Percentiles rank a stretch among this genome's conserved stretches.
phyloP scores from a whole-genome alignment of 768 basidiomycete species.

The Filobasidium wieringae region DNA sequence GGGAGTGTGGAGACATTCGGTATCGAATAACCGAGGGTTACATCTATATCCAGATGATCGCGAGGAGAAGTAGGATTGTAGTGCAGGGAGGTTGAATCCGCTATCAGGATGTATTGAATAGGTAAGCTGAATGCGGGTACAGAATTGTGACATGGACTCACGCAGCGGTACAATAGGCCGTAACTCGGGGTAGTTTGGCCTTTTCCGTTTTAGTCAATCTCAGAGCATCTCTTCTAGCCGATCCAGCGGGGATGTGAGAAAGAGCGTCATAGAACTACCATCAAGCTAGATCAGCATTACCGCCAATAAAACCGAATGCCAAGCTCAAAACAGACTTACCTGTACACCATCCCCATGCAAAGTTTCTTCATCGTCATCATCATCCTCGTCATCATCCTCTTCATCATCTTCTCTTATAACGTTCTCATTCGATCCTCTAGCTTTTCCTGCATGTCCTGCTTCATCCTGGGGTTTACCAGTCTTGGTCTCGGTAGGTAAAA shows the following conservation, averaged over 20 bases:
- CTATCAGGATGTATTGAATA: too few relatives aligned
- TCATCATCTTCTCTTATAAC: constrained; percentile 32
- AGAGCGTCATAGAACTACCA: constrained; percentile 82
- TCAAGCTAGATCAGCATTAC: too few relatives aligned
- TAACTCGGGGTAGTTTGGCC: constrained; percentile 88
- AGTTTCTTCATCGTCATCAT: neutral
- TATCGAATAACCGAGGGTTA: constrained; percentile 71
- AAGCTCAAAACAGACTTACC: constrained; percentile 17
- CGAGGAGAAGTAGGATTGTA: constrained; percentile 81
- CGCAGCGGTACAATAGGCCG: constrained; percentile 89
- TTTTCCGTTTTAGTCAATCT: constrained; percentile 80
- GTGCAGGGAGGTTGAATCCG: constrained; percentile 75
- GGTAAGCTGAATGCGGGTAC: neutral
- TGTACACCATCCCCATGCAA: constrained; percentile 29
- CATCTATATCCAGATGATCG: constrained; percentile 71
- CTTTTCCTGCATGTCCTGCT: constrained; percentile 6
- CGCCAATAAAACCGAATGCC: neutral
- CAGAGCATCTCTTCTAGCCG: constrained; percentile 80
- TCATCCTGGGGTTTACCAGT: neutral
- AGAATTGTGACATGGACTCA: constrained; percentile 43
- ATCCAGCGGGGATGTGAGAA: constrained; percentile 83
- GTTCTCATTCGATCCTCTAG: constrained; percentile 28
- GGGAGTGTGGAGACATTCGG: constrained; percentile 81
- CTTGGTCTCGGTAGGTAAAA: constrained; percentile 24
- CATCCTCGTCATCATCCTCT: constrained; percentile 26